A percentile compares a stretch with the other conserved stretches of the same genome.
Evolutionary conservation across 2,329 filamentous ascomycete genomes (phyloP).

Genomic region (Calycina herbarum): DNA sequence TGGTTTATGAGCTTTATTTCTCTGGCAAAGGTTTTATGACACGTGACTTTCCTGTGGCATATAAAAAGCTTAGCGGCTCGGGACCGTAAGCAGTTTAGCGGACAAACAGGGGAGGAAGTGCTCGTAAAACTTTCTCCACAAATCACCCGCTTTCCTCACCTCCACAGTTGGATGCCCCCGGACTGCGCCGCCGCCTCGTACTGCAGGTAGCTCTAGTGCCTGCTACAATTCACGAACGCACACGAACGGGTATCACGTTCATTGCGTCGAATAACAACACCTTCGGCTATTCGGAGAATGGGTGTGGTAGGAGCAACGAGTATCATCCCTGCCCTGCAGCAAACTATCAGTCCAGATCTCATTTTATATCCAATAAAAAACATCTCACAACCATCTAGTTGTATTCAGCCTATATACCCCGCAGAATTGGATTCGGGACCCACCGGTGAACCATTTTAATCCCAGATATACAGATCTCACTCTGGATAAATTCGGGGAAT

Average conservation of each 20-base stretch:
- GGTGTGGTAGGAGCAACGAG: not conserved
- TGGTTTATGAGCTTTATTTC: not conserved
- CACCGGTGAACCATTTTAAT: constrained; percentile 6
- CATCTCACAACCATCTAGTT: not conserved
- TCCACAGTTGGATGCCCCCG: constrained; percentile 7
- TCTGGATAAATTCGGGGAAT: constrained; percentile 13
- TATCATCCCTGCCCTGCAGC: not conserved
- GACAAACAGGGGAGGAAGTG: not conserved
- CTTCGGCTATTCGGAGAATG: not conserved
- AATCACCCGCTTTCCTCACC: constrained; percentile 3
- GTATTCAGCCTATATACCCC: constrained; percentile 13
- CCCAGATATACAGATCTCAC: constrained; percentile 1
- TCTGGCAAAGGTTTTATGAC: not conserved
- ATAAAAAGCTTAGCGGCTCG: not conserved
- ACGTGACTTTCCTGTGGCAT: not conserved
- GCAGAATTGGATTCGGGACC: not conserved
- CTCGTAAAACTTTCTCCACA: constrained; percentile 6
- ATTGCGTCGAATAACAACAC: not conserved
- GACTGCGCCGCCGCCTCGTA: not conserved
- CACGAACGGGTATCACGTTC: constrained; percentile 6
- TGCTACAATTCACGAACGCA: not conserved
- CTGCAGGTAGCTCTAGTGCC: not conserved
- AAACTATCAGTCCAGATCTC: too few species aligned
- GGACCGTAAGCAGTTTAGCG: not conserved
- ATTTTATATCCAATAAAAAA: constrained; percentile 8